Evolutionary conservation across 2,329 filamentous ascomycete genomes (phyloP).

Genomic region (Fusarium newnesense): DNA sequence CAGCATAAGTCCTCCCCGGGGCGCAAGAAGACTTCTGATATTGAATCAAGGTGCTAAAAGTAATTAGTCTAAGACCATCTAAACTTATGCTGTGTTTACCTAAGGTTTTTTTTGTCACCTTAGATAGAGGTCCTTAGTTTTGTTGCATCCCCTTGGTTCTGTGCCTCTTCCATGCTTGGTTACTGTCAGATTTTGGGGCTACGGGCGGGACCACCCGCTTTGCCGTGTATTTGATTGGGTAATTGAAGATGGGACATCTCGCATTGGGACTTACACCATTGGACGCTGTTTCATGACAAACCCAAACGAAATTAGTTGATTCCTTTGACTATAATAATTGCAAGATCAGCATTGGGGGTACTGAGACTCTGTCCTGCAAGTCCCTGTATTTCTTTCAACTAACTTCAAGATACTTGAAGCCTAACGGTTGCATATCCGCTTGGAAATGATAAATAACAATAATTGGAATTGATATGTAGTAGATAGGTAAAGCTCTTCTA

Average conservation of each 20-base stretch:
- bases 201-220: neutral
- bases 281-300: neutral
- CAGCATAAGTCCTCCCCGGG: neutral
- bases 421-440: too few relatives aligned
- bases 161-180: neutral
- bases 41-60: too few relatives aligned
- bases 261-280: rapidly evolving
- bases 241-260: neutral
- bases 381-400: rapidly evolving
- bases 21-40: too few relatives aligned
- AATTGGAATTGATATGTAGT: too few relatives aligned
- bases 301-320: rapidly evolving
- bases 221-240: neutral
- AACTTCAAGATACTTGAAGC: rapidly evolving
- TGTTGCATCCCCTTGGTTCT: neutral
- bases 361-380: rapidly evolving
- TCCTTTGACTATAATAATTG: rapidly evolving
- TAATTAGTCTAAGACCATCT: too few relatives aligned
- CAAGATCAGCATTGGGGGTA: rapidly evolving
- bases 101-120: too few relatives aligned
- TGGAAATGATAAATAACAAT: too few relatives aligned
- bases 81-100: too few relatives aligned
- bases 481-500: too few relatives aligned
- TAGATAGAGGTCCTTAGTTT: too few relatives aligned
- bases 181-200: neutral